Percentiles rank a stretch among this genome's conserved stretches.
Conservation (phyloP, 2,329 filamentous ascomycete species). For the Tolypocladium tundrense region DNA sequence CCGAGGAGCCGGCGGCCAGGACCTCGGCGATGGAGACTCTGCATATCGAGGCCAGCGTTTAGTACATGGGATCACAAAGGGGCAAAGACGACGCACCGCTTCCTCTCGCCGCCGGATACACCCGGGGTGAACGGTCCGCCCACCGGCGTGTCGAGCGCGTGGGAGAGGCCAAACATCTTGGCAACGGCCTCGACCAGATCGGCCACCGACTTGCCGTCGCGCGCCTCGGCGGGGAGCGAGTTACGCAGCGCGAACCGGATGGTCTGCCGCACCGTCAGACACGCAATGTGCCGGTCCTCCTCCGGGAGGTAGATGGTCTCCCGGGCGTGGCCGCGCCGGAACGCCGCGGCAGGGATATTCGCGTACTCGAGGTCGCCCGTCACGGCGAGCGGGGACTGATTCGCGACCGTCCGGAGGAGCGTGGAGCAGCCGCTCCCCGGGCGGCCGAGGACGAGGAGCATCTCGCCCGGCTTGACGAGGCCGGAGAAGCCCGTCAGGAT, state of each 20-base stretch:
- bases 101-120: conserved; percentile 71
- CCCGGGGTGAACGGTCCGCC: conserved; percentile 64
- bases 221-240: conserved; percentile 63
- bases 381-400: conserved; percentile 58
- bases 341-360: conserved; percentile 57
- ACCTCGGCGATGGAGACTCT: conserved; percentile 66
- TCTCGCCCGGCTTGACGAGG: conserved; percentile 23
- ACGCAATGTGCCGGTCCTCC: conserved; percentile 65
- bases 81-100: conserved; percentile 32
- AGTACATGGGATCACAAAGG: too few relatives aligned
- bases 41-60: too few relatives aligned
- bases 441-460: conserved; percentile 45
- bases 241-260: conserved; percentile 54
- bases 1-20: conserved; percentile 60
- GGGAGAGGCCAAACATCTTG: conserved; percentile 69
- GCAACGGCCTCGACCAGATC: conserved; percentile 44
- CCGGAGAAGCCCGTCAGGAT: conserved; percentile 18
- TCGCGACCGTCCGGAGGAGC: conserved; percentile 66
- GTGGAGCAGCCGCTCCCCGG: conserved; percentile 69
- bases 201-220: conserved; percentile 28
- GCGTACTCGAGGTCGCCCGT: conserved; percentile 50
- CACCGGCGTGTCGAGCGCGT: conserved; percentile 64
- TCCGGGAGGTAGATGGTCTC: conserved; percentile 73
- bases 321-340: conserved; percentile 58
- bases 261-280: conserved; percentile 68